Base-by-base conservation (phyloP, 2,329 filamentous ascomycete species). In the Penicillium decumbens region DNA sequence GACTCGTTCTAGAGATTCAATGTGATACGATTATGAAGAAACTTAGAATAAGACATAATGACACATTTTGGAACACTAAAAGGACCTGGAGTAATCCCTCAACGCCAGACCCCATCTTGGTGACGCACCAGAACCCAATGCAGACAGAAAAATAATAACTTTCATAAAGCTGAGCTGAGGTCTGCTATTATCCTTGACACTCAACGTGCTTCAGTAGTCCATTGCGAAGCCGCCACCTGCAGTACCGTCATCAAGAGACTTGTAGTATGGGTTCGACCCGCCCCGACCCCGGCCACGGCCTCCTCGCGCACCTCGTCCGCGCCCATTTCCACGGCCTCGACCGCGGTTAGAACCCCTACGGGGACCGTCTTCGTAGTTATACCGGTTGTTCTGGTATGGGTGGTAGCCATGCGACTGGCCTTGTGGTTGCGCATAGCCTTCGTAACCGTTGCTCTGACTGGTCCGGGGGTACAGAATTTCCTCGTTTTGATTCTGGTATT, bases 241-340 rank as follows among this genome's bases (percentile, higher is more conserved):
- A 32, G 62, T 48, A 10, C 64, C 62, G 58, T 89, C 85, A 64
- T 88, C 85, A 1, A 88, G 75, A 1, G 84, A 88, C 49, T 79
- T 78, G 65, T 89, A 88, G 39, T 75, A 72, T 53, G 77, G 74
- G 49, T 74, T 60, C 25, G 45, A 72, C 24, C 28, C 29, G 4
- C 79, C 72, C 9, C 72, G 71, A 6, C 76, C 73, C 33, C 72
- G 65, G n/a, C 74, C 72, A 50, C 75, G 74, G 49, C 68, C 65
- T 30, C 72, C 71, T 41, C 72, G 63, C 38, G 52, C 55, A 6
- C 72, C 70, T 45, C 70, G 62, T 40, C 68, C 65, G 41, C 66
- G 69, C 35, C 73, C 69, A n/a, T 57, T 59, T 23, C 71, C 68
- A 50, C 71, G 67, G 27, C 68, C 70, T 40, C 66, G 68, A 27